phyloP scores from a whole-genome alignment of 176 grass and related monocot genomes.

The Musa itinerans region DNA sequence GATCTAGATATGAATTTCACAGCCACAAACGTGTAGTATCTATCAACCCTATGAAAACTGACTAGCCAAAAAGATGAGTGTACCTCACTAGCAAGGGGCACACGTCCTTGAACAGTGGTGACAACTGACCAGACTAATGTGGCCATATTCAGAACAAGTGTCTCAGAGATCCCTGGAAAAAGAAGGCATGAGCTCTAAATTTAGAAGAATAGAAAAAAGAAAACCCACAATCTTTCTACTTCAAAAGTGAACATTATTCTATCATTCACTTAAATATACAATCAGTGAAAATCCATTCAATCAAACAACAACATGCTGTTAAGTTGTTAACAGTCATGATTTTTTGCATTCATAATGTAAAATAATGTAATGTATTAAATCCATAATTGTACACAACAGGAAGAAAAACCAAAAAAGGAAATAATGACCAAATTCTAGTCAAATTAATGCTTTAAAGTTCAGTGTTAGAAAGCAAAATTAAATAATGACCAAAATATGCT shows the following conservation, averaged over 20 bases:
- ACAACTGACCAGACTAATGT: constrained; percentile 90
- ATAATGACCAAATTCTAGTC: not conserved
- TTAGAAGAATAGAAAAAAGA: constrained; percentile 10
- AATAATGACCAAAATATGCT: not conserved
- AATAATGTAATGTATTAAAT: too few species aligned
- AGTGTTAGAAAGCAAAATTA: not conserved
- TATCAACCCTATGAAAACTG: not conserved
- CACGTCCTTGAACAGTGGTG: constrained; percentile 73
- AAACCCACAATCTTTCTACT: constrained; percentile 1
- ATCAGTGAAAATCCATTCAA: not conserved
- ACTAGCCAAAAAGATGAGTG: not conserved
- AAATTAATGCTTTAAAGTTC: not conserved
- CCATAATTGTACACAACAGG: too few species aligned
- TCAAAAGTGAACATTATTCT: not conserved
- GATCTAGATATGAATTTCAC: not conserved
- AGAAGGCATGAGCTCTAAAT: constrained; percentile 5
- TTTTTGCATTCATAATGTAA: not conserved
- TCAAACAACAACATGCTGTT: not conserved
- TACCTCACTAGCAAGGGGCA: constrained; percentile 95
- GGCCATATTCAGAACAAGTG: constrained; percentile 89
- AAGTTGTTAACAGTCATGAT: not conserved
- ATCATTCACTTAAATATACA: constrained; percentile 1
- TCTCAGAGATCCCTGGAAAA: constrained; percentile 80
- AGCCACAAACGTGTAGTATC: not conserved
- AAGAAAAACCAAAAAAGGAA: not conserved